phyloP scores from a whole-genome alignment of 2,329 filamentous ascomycete species.

The Curvularia sp. region DNA sequence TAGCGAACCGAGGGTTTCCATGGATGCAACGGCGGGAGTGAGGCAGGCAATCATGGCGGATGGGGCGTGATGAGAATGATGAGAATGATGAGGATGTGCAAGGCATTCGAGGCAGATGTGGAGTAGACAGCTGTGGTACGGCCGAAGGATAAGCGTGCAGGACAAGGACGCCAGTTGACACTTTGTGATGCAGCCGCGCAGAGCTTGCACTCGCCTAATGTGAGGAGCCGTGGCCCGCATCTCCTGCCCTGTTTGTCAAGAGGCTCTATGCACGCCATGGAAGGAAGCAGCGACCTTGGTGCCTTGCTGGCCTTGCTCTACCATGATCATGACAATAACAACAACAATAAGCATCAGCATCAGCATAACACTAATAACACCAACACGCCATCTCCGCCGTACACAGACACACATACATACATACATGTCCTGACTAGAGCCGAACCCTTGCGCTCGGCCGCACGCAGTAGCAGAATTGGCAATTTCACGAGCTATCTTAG shows the following conservation, averaged over 20 bases:
- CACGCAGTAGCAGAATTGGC: constrained; percentile 29
- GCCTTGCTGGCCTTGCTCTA: constrained; percentile 29
- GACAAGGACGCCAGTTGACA: constrained; percentile 12
- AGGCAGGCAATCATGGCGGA: background rate
- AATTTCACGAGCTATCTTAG: constrained; percentile 31
- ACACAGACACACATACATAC: too few species aligned
- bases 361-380: background rate
- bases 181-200: constrained; percentile 23
- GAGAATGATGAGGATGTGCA: background rate
- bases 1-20: background rate
- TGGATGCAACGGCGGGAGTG: background rate
- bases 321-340: background rate
- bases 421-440: too few species aligned
- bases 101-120: constrained; percentile 8
- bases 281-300: constrained; percentile 15
- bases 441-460: constrained; percentile 11
- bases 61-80: background rate
- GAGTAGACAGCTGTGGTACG: constrained; percentile 6
- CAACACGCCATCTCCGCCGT: too few species aligned
- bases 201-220: constrained; percentile 22
- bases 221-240: constrained; percentile 16
- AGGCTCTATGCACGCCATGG: constrained; percentile 18
- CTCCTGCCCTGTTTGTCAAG: constrained; percentile 33
- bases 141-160: constrained; percentile 15
- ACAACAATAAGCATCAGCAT: too few species aligned